Evolutionary conservation across 83 land plant species (phyloP).

Genomic region (Picea abies): DNA sequence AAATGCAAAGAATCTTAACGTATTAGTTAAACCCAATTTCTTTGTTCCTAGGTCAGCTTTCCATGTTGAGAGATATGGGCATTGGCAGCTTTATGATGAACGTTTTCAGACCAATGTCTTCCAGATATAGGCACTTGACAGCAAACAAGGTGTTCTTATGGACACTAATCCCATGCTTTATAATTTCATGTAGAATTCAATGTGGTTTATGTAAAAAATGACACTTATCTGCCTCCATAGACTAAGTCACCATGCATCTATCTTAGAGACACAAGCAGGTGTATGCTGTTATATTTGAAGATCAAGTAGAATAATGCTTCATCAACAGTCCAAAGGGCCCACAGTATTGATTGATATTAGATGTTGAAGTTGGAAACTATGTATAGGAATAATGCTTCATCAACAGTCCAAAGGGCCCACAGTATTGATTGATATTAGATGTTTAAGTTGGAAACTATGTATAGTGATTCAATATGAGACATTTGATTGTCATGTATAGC

Average conservation of each 20-base stretch:
- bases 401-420: too few species aligned
- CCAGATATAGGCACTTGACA: slow-evolving; percentile 23
- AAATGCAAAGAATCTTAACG: slow-evolving; percentile 42
- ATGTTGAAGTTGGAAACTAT: too few species aligned
- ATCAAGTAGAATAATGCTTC: neutral
- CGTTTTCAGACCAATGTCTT: slow-evolving; percentile 62
- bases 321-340: too few species aligned
- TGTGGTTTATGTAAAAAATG: neutral
- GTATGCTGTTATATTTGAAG: neutral
- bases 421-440: too few species aligned
- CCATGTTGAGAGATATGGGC: slow-evolving; percentile 66
- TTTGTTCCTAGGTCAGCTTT: slow-evolving; percentile 49
- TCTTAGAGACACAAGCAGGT: slow-evolving; percentile 3
- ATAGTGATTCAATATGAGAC: too few species aligned
- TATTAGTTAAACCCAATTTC: slow-evolving; percentile 51
- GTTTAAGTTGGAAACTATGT: too few species aligned
- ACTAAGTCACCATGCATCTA: neutral
- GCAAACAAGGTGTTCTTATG: neutral
- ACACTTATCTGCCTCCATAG: neutral
- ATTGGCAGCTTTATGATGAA: slow-evolving; percentile 73
- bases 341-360: too few species aligned
- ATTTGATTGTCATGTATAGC: too few species aligned
- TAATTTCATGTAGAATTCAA: neutral
- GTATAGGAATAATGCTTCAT: too few species aligned
- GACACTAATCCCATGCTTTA: neutral